Percentiles rank a stretch among this genome's conserved stretches.
These are phyloP conservation scores for Globisporangium polare DNA, from an alignment of 352 stramenopile species.

Conservation along the genomic window DNA sequence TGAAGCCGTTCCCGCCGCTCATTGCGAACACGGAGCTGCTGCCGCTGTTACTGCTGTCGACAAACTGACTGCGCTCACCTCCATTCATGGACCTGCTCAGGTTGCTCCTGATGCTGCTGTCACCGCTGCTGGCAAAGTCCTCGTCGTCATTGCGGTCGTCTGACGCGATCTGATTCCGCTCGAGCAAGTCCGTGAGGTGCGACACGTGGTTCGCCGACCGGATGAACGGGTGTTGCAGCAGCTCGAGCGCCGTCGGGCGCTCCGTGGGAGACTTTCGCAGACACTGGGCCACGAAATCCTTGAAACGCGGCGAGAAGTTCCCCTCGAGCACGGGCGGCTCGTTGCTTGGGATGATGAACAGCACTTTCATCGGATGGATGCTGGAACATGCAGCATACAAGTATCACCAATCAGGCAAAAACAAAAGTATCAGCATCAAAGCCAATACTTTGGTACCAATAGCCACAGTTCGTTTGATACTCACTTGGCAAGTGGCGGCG, in stretches of 20 bases:
- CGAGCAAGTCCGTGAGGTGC: slow-evolving; percentile 66
- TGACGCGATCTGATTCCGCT: slow-evolving; percentile 14
- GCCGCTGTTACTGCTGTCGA: slow-evolving; percentile 2
- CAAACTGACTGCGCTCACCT: not conserved
- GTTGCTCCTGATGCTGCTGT: not conserved
- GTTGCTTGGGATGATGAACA: slow-evolving; percentile 98
- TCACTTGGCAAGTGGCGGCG: slow-evolving; percentile 91
- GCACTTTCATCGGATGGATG: slow-evolving; percentile 97
- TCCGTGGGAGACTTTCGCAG: slow-evolving; percentile 86
- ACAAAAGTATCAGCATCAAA: not conserved
- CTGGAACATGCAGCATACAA: slow-evolving; percentile 33
- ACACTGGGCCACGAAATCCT: slow-evolving; percentile 89
- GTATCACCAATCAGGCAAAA: not conserved
- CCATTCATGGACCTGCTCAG: not conserved
- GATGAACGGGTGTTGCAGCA: slow-evolving; percentile 88
- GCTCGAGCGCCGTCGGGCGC: slow-evolving; percentile 74
- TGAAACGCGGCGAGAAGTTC: slow-evolving; percentile 67
- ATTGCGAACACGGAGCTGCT: not conserved
- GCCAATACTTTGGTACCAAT: not conserved
- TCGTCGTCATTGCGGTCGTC: not conserved
- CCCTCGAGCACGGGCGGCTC: slow-evolving; percentile 83
- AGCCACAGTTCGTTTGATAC: slow-evolving; percentile 7
- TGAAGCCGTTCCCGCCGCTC: not conserved
- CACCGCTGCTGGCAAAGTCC: slow-evolving; percentile 3
- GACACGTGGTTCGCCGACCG: slow-evolving; percentile 61